Conservation (phyloP, 73 alveolate genomes). For the Diophrys appendiculata region DNA sequence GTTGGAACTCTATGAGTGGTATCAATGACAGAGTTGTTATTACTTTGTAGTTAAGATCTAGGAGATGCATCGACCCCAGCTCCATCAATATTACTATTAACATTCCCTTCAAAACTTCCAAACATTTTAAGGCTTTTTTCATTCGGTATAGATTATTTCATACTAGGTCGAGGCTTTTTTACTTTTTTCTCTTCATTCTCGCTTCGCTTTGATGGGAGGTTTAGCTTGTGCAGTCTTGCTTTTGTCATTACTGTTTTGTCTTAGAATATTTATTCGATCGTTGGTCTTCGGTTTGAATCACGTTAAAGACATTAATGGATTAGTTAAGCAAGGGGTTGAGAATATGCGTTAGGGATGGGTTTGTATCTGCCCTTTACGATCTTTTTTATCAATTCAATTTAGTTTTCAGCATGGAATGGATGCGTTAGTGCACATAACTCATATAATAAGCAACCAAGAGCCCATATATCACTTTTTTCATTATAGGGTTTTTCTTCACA, state of each 20-base stretch:
- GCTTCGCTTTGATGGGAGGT: background rate
- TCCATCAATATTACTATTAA: no score
- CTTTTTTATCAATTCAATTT: conserved; percentile 13
- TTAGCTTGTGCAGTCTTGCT: background rate
- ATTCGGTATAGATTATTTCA: no score
- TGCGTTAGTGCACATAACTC: conserved; percentile 14
- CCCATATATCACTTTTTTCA: conserved; percentile 82
- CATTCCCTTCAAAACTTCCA: no score
- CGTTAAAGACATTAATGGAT: conserved; percentile 73
- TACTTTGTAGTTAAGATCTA: no score
- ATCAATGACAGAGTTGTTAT: no score
- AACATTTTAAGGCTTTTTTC: no score
- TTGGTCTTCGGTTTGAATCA: conserved; percentile 82
- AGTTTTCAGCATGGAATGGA: conserved; percentile 18
- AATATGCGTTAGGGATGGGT: conserved; percentile 79
- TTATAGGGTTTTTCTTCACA: conserved; percentile 95
- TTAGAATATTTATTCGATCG: conserved; percentile 50
- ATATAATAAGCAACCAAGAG: conserved; percentile 49
- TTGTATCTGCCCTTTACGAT: conserved; percentile 42
- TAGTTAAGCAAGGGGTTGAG: conserved; percentile 65
- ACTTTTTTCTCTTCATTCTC: no score
- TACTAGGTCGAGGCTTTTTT: no score
- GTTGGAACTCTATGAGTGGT: no score
- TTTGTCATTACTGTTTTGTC: background rate
- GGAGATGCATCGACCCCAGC: no score